Base-by-base conservation (phyloP, 2,329 filamentous ascomycete species). In the Arthrobotrys pseudoclavata region DNA sequence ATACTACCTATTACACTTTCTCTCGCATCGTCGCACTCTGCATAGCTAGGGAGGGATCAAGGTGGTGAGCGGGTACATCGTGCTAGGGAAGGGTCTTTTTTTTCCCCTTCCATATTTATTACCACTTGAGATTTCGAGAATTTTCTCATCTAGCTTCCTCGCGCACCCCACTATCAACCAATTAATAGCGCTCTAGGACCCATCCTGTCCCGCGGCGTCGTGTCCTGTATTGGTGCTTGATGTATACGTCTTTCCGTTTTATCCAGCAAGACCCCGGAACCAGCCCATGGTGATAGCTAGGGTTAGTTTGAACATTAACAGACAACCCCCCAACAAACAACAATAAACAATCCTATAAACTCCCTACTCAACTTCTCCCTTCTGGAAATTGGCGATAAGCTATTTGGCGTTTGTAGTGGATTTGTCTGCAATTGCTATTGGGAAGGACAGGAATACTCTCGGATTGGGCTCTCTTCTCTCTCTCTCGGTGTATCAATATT, bases 161-260 rank as follows among this genome's bases (percentile, higher is more conserved):
- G 47, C 66, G n/a, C 37, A 40, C 57, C 64, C 29, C 57, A 66
- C 60, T 57, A 66, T 40, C 57, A 48, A 40, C 52, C 72, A 76
- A 70, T 70, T 71, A 77, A 70, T 71, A 70, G 45, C 67, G 70
- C 67, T 62, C 55, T 22, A 57, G 71, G 74, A 62, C 34, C 34
- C 55, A 60, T 70, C 62, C 67, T 77, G 67, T 70, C 61, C 67
- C 68, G 74, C 66, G 64, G 64, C 74, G 74, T 77, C 67, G 74
- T 77, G 67, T 48, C 50, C 48, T 76, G 37, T 61, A 66, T 24
- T 62, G 55, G 55, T 60, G 55, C 31, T 60, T 62, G 71, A 47
- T 71, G 67, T 66, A 47, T 69, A 67, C 67, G 31, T 63, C 47
- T 31, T 57, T 69, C 52, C 53, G 52, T 63, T 77, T 77, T 77